These are phyloP conservation scores for Petunia axillaris DNA, from an alignment of 257 asterid genomes.

Conservation along the genomic window DNA sequence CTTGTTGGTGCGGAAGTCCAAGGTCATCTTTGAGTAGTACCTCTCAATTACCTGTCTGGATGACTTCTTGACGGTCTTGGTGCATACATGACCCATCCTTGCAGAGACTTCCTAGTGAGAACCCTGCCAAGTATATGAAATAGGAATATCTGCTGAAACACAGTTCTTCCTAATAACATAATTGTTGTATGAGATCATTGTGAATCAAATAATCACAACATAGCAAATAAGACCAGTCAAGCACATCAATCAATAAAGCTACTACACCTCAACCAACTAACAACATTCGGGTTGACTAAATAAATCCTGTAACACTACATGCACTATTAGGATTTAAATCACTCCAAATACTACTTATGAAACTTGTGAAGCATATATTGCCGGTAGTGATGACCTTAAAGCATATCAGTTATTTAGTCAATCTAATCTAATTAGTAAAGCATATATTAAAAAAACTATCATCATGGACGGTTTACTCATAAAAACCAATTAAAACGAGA, in stretches of 20 bases:
- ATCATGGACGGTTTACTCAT: neutral
- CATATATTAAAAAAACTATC: too few species aligned
- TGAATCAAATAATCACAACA: neutral
- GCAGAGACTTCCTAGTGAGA: neutral
- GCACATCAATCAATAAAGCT: neutral
- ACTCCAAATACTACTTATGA: neutral
- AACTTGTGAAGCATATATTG: too few species aligned
- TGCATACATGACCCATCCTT: slow-evolving; percentile 58
- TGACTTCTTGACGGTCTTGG: slow-evolving; percentile 58
- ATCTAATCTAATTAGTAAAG: too few species aligned
- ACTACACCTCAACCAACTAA: neutral
- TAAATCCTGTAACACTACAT: neutral
- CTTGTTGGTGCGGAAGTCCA: slow-evolving; percentile 57
- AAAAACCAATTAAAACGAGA: neutral
- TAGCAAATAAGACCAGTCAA: neutral
- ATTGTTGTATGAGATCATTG: neutral
- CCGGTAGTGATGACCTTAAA: too few species aligned
- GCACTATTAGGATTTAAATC: neutral
- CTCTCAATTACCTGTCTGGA: slow-evolving; percentile 57
- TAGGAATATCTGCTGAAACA: neutral
- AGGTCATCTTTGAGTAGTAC: slow-evolving; percentile 57
- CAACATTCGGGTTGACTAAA: neutral
- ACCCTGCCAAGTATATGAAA: neutral
- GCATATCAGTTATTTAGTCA: too few species aligned
- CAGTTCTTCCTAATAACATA: neutral